These are phyloP conservation scores for Porogramme epimiltina DNA, from an alignment of 1,284 basidiomycete genomes.

Conservation along the genomic window DNA sequence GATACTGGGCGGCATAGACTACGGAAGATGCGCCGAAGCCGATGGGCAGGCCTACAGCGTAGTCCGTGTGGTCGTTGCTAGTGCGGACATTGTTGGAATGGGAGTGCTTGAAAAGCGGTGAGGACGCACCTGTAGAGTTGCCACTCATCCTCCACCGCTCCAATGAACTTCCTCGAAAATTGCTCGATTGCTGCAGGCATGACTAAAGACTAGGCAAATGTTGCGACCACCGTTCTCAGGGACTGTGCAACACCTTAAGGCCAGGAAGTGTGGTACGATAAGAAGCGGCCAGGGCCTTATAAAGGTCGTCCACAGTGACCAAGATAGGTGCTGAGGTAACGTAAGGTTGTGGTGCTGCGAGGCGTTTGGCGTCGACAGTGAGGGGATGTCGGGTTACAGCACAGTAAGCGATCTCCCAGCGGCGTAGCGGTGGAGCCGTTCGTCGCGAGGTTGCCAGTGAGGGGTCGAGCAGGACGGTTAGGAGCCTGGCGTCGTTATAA, in stretches of 20 bases:
- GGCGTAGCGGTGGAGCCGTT: too few species aligned
- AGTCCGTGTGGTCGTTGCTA: slow-evolving; percentile 73
- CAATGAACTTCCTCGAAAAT: slow-evolving; percentile 48
- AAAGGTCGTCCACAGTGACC: not conserved
- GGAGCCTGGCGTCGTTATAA: too few species aligned
- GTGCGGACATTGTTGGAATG: slow-evolving; percentile 3
- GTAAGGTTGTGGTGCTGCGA: too few species aligned
- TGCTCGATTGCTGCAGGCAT: slow-evolving; percentile 26
- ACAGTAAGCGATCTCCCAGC: too few species aligned
- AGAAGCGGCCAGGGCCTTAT: too few species aligned
- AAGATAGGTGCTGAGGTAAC: not conserved
- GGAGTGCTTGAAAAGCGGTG: slow-evolving; percentile 5
- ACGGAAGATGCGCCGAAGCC: slow-evolving; percentile 89
- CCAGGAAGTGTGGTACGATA: too few species aligned
- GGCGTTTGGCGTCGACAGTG: too few species aligned
- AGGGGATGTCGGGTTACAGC: too few species aligned
- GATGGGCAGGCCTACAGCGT: slow-evolving; percentile 71
- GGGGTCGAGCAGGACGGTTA: too few species aligned
- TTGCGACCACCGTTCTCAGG: too few species aligned
- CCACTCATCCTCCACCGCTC: slow-evolving; percentile 87
- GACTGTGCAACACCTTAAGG: too few species aligned
- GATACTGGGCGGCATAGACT: slow-evolving; percentile 77
- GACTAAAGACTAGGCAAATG: not conserved
- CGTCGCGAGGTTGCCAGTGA: too few species aligned
- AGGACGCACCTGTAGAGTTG: slow-evolving; percentile 69